Evolutionary conservation across 768 basidiomycete genomes (phyloP).

Genomic region (Tephrocybe sp.): DNA sequence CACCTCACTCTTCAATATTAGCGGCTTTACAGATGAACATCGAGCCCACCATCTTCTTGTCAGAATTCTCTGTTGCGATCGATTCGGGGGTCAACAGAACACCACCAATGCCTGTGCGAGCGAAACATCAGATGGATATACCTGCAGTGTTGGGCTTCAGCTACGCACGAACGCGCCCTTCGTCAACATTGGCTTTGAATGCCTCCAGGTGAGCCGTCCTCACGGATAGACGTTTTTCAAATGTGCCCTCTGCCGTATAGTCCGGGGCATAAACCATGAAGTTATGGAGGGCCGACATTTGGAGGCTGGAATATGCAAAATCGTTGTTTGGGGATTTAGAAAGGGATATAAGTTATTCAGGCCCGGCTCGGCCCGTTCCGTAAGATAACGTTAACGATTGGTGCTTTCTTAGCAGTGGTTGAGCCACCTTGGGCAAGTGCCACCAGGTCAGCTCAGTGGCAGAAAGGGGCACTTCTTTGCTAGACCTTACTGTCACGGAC

Average conservation of each 20-base stretch:
- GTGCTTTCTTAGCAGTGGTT: too few relatives aligned
- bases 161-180: conserved; percentile 52
- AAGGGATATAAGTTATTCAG: background rate
- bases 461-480: too few relatives aligned
- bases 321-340: background rate
- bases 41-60: conserved; percentile 64
- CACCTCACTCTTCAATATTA: conserved; percentile 44
- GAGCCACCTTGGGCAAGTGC: too few relatives aligned
- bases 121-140: background rate
- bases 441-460: too few relatives aligned
- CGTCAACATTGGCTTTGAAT: conserved; percentile 39
- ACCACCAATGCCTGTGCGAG: conserved; percentile 52
- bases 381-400: too few relatives aligned
- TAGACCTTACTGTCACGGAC: too few relatives aligned
- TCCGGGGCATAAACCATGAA: conserved; percentile 72
- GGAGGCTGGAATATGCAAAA: background rate
- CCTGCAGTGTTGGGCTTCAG: conserved; percentile 2
- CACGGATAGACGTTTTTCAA: conserved; percentile 56
- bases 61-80: conserved; percentile 38
- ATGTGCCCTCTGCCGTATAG: conserved; percentile 55
- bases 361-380: background rate
- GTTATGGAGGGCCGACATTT: conserved; percentile 17
- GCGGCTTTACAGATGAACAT: conserved; percentile 54
- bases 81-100: conserved; percentile 61
- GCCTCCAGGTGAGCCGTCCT: conserved; percentile 50